Base-by-base conservation (phyloP, 2,329 filamentous ascomycete genomes). In the Fusarium mexicanum region DNA sequence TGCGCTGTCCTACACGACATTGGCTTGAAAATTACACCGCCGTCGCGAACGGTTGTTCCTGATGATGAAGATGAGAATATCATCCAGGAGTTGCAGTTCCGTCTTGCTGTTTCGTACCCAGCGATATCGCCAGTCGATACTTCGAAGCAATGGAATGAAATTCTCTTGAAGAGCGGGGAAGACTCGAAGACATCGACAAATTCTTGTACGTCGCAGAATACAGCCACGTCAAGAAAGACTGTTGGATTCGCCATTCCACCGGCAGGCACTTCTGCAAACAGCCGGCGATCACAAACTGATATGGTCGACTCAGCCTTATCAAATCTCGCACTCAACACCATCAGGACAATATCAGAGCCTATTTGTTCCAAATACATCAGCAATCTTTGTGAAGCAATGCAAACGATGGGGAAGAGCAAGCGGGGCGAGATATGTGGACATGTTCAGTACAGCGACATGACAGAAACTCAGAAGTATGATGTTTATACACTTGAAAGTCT, bases 71-170 rank as follows among this genome's bases (percentile, higher is more conserved):
- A 66, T 54, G 40, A 63, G 7, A 47, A 63, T 4, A 24, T 66
- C 10, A 47, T 54, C 2, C 40, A 47, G 13, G 47, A 63, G 22
- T 6, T 66, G 16, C 58, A 63, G 6, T 66, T 66, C 14, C 58
- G 26, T 1, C 33, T 66, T 14, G 59, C 59, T 1, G 8, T 66
- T 4, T 53, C 63, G 2, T 31, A 63, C 11, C 0, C 29, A 2
- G 2, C 10, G 1, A 18, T 3, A 12, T 47, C 48, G 0, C 26
- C 24, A 6, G 24, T 11, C 2, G 16, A 31, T 4, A 4, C 33
- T 1, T 33, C 40, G 1, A 65, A 41, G 14, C 63, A 63, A n/a
- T 65, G 63, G 63, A 62, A 54, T 37, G 63, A 54, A 9, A 50
- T 65, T 7, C 26, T 65, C 10, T 5, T 65, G 11, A 31, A 17